Evolutionary conservation across 2,329 filamentous ascomycete species (phyloP), one percentile per base, ranked within the genome.

Genomic region (Claviceps fusiformis): DNA sequence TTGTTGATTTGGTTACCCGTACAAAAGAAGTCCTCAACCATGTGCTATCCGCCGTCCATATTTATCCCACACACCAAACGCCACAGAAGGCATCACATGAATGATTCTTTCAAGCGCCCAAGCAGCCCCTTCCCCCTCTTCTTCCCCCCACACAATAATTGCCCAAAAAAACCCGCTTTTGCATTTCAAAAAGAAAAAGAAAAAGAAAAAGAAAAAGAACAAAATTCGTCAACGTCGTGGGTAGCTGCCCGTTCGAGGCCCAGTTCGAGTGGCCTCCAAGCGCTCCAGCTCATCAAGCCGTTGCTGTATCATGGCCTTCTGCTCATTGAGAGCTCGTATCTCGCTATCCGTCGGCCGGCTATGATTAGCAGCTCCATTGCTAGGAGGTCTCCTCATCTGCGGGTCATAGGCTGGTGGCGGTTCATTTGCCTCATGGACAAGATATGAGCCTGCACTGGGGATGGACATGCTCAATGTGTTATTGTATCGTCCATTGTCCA

Each of bases 241-340:
- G 47, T 29, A 45, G 17, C 24, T 50, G 41, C 24, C 33, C 27
- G 3, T n/a, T 33, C 41, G 31, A 43, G 46, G 24, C 39, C n/a
- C 37, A 13, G 47, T 24, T 55, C 37, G 39, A 29, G 43, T 27
- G n/a, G 24, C 47, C 37, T 55, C 46, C 5, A 27, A 27, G 24
- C 51, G 55, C 55, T 69, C 64, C 52, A 71, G 55, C 59, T 70
- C 63, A 46, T 70, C 64, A 19, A 70, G 64, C 17, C 68, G 68
- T 19, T 65, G 65, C 55, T 69, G 65, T 29, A 71, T 69, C 15
- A 62, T 63, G 11, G 62, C 66, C 52, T 70, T 70, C 35, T 70
- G 68, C n/a, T 63, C 65, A 24, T 62, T 62, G 19, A 71, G 59
- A 5, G 57, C 63, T 53, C 60, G 60, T 10, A 70, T 68, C 53